These are phyloP conservation scores for Phlebopus sp. DNA, from an alignment of 1,284 basidiomycete genomes.

Conservation along the genomic window DNA sequence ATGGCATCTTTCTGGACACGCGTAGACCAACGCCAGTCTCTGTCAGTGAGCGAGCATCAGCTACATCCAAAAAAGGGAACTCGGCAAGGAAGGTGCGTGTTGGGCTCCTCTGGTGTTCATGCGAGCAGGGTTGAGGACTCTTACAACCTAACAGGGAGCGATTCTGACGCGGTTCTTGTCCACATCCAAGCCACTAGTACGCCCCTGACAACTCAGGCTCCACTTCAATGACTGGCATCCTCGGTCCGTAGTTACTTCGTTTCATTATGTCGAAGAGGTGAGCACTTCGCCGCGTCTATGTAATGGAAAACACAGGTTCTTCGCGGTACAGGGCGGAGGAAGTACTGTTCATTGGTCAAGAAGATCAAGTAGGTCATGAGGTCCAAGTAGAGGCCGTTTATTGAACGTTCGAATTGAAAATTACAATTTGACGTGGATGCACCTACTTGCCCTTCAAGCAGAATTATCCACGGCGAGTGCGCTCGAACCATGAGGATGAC, in stretches of 20 bases:
- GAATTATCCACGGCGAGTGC: constrained; percentile 21
- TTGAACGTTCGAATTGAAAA: constrained; percentile 32
- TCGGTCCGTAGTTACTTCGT: constrained; percentile 12
- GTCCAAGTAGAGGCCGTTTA: constrained; percentile 12
- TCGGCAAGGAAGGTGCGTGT: constrained; percentile 11
- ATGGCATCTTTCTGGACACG: constrained; percentile 24
- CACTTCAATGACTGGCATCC: constrained; percentile 16
- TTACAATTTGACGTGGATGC: constrained; percentile 24
- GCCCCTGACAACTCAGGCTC: neutral
- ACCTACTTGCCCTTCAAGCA: constrained; percentile 6
- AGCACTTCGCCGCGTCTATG: constrained; percentile 19
- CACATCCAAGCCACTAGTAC: constrained; percentile 6
- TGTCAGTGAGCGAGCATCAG: constrained; percentile 7
- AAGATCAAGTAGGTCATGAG: constrained; percentile 14
- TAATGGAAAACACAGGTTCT: constrained; percentile 30
- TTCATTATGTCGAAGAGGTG: constrained; percentile 11
- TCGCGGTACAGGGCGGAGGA: constrained; percentile 27
- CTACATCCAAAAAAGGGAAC: constrained; percentile 26
- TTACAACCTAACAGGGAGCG: neutral
- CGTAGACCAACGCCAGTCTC: constrained; percentile 8
- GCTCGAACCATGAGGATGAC: constrained; percentile 11
- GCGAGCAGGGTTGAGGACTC: no score
- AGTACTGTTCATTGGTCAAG: constrained; percentile 20
- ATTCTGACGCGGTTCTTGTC: no score
- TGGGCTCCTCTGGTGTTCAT: constrained; percentile 15